phyloP scores from a whole-genome alignment of 345 rosid genomes.

The Alliaria petiolata region DNA sequence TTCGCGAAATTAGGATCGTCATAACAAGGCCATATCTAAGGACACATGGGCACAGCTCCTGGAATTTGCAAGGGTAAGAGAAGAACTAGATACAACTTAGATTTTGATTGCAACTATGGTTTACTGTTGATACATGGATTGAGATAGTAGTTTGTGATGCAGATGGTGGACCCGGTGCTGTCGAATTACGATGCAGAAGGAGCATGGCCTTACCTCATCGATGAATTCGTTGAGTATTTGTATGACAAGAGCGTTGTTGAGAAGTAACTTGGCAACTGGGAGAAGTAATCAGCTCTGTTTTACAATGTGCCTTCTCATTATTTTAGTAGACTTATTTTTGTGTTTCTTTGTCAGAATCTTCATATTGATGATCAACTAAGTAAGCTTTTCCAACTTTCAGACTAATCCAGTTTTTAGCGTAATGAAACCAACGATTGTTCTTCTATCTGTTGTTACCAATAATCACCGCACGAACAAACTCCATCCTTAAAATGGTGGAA shows the following conservation, averaged over 20 bases:
- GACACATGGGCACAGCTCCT: slow-evolving; percentile 96
- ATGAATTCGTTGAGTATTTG: slow-evolving; percentile 94
- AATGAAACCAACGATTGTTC: neutral
- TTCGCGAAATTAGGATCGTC: slow-evolving; percentile 63
- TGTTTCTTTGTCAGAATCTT: slow-evolving; percentile 26
- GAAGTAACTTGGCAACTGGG: slow-evolving; percentile 23
- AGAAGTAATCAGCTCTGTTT: slow-evolving; percentile 21
- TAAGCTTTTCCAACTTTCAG: slow-evolving; percentile 19
- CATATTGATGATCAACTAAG: slow-evolving; percentile 25
- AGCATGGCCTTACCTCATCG: slow-evolving; percentile 97
- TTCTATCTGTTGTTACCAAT: slow-evolving; percentile 33
- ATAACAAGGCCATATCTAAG: slow-evolving; percentile 93
- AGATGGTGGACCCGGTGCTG: slow-evolving; percentile 63
- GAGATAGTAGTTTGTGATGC: slow-evolving; percentile 21
- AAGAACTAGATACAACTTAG: neutral
- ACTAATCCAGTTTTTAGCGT: neutral
- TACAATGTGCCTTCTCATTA: slow-evolving; percentile 7
- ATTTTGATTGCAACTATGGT: slow-evolving; percentile 7
- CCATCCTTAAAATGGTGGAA: slow-evolving; percentile 69
- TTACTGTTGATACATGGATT: slow-evolving; percentile 4
- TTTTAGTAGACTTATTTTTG: slow-evolving; percentile 9
- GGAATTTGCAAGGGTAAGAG: slow-evolving; percentile 85
- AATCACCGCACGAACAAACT: slow-evolving; percentile 48
- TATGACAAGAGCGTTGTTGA: slow-evolving; percentile 53
- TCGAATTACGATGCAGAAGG: slow-evolving; percentile 90